A percentile compares a stretch with the other conserved stretches of the same genome.
phyloP scores from a whole-genome alignment of 495 filamentous ascomycete species.

The Diplogelasinospora grovesii region DNA sequence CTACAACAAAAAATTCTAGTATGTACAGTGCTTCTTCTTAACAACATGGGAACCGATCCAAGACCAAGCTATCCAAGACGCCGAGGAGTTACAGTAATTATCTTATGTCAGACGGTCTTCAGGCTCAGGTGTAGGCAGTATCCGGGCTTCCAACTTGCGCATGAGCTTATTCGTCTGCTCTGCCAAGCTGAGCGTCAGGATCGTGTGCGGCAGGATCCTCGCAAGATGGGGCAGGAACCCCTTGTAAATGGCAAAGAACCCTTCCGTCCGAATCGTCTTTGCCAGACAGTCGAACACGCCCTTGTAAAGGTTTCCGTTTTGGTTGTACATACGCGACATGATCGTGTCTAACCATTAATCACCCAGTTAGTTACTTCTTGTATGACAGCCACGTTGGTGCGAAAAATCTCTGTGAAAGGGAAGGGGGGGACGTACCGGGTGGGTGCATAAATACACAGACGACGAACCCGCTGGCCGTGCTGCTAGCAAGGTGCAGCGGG shows the following conservation, averaged over 20 bases:
- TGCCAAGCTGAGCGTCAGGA: slow-evolving; percentile 84
- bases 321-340: slow-evolving; percentile 99
- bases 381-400: no score
- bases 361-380: no score
- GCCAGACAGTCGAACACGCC: slow-evolving; percentile 86
- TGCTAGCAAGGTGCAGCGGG: slow-evolving; percentile 82
- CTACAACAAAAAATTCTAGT: not conserved
- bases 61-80: not conserved
- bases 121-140: slow-evolving; percentile 40
- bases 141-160: slow-evolving; percentile 62
- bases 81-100: no score
- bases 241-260: slow-evolving; percentile 92
- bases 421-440: slow-evolving; percentile 54
- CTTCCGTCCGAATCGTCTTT: slow-evolving; percentile 89
- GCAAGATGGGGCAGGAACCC: slow-evolving; percentile 94
- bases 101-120: slow-evolving; percentile 21
- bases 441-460: slow-evolving; percentile 99
- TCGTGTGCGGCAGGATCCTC: slow-evolving; percentile 89
- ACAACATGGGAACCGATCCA: no score
- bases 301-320: slow-evolving; percentile 91
- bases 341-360: slow-evolving; percentile 69
- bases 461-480: slow-evolving; percentile 86
- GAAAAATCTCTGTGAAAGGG: no score
- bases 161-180: slow-evolving; percentile 96
- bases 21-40: no score